Evolutionary conservation across 495 filamentous ascomycete genomes (phyloP), one percentile per base, ranked within the genome.

Genomic region (Neurospora discreta): DNA sequence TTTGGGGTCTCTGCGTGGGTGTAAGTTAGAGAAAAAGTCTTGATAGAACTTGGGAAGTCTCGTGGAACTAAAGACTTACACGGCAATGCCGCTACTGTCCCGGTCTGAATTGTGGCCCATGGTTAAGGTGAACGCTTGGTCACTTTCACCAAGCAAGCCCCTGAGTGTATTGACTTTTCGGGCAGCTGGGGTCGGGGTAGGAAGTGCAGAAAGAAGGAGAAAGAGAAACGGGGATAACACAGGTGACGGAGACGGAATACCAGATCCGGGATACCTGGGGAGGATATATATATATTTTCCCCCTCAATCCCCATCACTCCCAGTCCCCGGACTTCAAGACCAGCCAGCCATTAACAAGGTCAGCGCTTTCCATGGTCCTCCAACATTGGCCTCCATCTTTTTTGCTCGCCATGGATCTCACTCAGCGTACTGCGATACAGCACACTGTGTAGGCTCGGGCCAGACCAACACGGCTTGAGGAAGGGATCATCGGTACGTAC

Each of bases 1-100:
- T 75, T 80, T 81, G 60, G 78, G 72, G 73, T 80, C 75, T 69
- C 40, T 70, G 23, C 44, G 4, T 67, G 30, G 42, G 13, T 65
- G 39, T 71, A 36, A 71, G 68, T 68, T n/a, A n/a, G n/a, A n/a
- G 2, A 68, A 0, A 65, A 26, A 3, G 46, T 33, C 3, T 36
- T 65, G 52, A 9, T 9, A n/a, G 9, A 10, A 6, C 6, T 7
- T 43, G 41, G 16, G 41, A 18, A 3, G 41, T 1, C 41, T 58
- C 33, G 52, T 65, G 52, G 52, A 38, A 38, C 38, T 38, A 38
- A 38, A 38, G 38, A 65, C 52, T 65, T 65, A 33, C 52, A 18
- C 26, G 52, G 52, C 52, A 65, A 15, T 65, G 23, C 52, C 52
- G 26, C 23, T 18, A 1, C 3, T 65, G 26, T 36, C 30, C 15